Percentiles rank a stretch among this genome's conserved stretches.
phyloP scores from a whole-genome alignment of 176 grass and related monocot genomes.

The Melocanna baccifera region DNA sequence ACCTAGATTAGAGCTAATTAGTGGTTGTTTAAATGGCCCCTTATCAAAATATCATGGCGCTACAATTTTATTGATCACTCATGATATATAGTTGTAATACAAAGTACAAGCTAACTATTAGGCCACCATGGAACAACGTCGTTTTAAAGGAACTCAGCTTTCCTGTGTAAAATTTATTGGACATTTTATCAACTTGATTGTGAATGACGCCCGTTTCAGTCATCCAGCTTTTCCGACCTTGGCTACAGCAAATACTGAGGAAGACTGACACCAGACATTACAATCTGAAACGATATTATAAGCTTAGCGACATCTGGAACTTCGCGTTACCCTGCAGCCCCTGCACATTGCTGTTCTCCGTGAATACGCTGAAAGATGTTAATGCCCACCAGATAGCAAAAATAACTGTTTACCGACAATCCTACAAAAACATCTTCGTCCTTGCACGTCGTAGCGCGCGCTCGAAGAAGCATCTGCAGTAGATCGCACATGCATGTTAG shows the following conservation, averaged over 20 bases:
- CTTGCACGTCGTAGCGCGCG: neutral
- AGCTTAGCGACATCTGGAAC: conserved; percentile 47
- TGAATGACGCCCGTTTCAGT: neutral
- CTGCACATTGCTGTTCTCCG: conserved; percentile 46
- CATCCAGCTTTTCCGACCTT: neutral
- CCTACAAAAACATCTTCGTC: neutral
- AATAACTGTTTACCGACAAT: neutral
- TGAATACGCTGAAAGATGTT: conserved; percentile 22
- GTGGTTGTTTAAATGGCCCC: too few relatives aligned
- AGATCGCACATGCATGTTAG: conserved; percentile 43
- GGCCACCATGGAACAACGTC: neutral
- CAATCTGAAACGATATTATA: conserved; percentile 64
- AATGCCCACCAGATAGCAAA: conserved; percentile 23
- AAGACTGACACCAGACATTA: conserved; percentile 49
- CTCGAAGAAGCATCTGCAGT: conserved; percentile 41
- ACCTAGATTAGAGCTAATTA: too few relatives aligned
- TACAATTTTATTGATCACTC: neutral
- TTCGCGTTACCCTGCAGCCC: conserved; percentile 36
- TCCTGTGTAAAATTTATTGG: neutral
- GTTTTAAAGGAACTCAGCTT: neutral
- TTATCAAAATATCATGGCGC: too few relatives aligned
- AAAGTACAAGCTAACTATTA: neutral
- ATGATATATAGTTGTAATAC: neutral
- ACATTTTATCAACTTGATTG: conserved; percentile 19
- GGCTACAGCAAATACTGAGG: conserved; percentile 29